These are phyloP conservation scores for Scheffersomyces ergatensis DNA, from an alignment of 805 yeast species.

Conservation along the genomic window DNA sequence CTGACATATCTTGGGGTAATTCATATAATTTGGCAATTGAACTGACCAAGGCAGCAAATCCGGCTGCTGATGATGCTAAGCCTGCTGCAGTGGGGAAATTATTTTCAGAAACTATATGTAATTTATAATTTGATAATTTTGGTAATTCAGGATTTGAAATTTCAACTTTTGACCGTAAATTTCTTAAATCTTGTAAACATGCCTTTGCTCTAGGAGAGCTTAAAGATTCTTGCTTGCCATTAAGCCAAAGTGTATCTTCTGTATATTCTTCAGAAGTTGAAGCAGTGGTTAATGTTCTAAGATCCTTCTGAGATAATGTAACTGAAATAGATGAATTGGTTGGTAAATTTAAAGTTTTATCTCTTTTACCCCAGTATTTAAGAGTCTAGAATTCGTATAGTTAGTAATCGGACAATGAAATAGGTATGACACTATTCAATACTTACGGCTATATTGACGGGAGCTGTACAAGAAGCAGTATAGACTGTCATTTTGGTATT, in stretches of 20 bases:
- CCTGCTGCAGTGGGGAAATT: conserved; percentile 99
- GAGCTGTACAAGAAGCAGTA: conserved; percentile 87
- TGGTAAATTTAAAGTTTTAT: conserved; percentile 82
- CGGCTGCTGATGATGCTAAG: conserved; percentile 96
- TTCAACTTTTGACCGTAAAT: conserved; percentile 64
- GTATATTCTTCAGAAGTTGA: conserved; percentile 57
- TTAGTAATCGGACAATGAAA: background rate
- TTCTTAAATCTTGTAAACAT: conserved; percentile 74
- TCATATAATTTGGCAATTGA: conserved; percentile 84
- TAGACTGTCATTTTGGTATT: conserved; percentile 61
- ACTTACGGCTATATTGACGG: conserved; percentile 92
- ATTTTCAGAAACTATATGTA: conserved; percentile 87
- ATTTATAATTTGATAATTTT: conserved; percentile 57
- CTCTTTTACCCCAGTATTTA: conserved; percentile 99
- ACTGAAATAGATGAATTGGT: conserved; percentile 96
- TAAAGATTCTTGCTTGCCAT: conserved; percentile 78
- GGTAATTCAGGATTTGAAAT: conserved; percentile 51
- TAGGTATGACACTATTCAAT: background rate
- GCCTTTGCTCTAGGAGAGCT: conserved; percentile 62
- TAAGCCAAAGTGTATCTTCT: conserved; percentile 76
- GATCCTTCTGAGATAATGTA: conserved; percentile 85
- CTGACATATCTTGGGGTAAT: conserved; percentile 82
- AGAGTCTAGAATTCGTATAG: conserved; percentile 51
- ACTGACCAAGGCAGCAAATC: conserved; percentile 91
- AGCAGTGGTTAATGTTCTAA: conserved; percentile 89